These are phyloP conservation scores for Trypanosoma lewisi DNA, from an alignment of 208 protist genomes.

Conservation along the genomic window DNA sequence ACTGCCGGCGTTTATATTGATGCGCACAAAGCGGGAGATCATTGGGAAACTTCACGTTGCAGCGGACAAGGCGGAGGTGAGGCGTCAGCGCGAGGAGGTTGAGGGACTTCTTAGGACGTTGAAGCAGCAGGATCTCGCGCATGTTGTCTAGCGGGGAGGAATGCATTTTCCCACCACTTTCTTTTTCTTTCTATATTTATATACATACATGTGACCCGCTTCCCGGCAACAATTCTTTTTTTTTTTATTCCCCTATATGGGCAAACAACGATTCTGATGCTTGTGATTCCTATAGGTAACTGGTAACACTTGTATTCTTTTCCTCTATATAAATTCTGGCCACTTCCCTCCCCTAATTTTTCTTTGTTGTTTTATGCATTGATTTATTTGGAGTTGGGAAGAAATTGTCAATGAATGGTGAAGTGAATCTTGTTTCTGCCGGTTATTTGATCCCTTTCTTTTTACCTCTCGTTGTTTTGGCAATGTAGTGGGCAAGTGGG, in stretches of 20 bases:
- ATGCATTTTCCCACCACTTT: background rate
- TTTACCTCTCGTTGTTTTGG: background rate
- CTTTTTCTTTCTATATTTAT: conserved; percentile 4
- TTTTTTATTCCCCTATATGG: too few relatives aligned
- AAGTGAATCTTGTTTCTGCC: background rate
- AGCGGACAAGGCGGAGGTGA: conserved; percentile 64
- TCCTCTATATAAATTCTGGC: too few relatives aligned
- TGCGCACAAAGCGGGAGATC: conserved; percentile 71
- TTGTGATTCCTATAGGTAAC: too few relatives aligned
- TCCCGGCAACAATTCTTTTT: background rate
- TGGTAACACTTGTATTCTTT: too few relatives aligned
- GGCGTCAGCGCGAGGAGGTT: conserved; percentile 60
- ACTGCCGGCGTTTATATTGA: conserved; percentile 69
- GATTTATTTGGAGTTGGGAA: background rate
- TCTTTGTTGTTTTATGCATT: background rate
- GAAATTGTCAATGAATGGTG: background rate
- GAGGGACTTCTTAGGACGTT: conserved; percentile 33
- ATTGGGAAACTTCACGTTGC: conserved; percentile 67
- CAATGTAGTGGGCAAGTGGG: background rate
- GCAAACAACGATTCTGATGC: too few relatives aligned
- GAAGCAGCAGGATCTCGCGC: conserved; percentile 1
- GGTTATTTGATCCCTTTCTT: background rate
- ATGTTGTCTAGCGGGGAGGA: background rate
- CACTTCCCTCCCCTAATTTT: too few relatives aligned
- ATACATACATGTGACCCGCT: background rate